phyloP scores from a whole-genome alignment of 768 basidiomycete genomes.

The Collybia nuda region DNA sequence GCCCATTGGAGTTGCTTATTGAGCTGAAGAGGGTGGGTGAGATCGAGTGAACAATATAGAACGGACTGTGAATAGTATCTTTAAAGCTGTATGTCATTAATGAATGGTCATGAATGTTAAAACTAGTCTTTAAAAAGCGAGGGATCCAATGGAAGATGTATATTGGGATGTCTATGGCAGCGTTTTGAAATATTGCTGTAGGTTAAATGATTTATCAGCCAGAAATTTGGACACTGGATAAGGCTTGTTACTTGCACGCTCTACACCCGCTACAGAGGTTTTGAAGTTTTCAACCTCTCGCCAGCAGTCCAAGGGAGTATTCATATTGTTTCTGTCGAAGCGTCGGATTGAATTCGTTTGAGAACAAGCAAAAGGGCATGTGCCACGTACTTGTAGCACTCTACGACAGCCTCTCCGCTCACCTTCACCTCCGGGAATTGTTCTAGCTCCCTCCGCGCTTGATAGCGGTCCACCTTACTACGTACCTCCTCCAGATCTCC shows the following conservation, averaged over 20 bases:
- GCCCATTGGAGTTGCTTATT: constrained; percentile 19
- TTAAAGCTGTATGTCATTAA: constrained; percentile 1
- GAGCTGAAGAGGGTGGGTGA: constrained; percentile 5
- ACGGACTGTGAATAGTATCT: constrained; percentile 8
- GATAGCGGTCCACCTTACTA: constrained; percentile 70
- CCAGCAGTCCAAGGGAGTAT: constrained; percentile 72
- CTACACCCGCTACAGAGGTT: constrained; percentile 61
- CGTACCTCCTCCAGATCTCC: constrained; percentile 78
- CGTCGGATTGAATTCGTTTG: background rate
- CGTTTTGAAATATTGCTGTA: constrained; percentile 64
- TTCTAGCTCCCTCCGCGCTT: constrained; percentile 50
- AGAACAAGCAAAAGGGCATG: too few relatives aligned
- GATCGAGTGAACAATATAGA: background rate
- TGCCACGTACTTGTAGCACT: constrained; percentile 70
- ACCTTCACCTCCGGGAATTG: constrained; percentile 58
- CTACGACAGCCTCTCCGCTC: constrained; percentile 57
- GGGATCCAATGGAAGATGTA: background rate
- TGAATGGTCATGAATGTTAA: constrained; percentile 6
- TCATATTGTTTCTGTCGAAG: constrained; percentile 45
- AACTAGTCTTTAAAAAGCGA: background rate
- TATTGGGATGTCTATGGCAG: constrained; percentile 33
- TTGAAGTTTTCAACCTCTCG: constrained; percentile 71
- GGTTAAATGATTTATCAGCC: background rate
- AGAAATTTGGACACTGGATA: constrained; percentile 8
- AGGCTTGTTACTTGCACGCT: constrained; percentile 50